Evolutionary conservation across 164 flowering plant species (phyloP).

Genomic region (Macadamia integrifolia): DNA sequence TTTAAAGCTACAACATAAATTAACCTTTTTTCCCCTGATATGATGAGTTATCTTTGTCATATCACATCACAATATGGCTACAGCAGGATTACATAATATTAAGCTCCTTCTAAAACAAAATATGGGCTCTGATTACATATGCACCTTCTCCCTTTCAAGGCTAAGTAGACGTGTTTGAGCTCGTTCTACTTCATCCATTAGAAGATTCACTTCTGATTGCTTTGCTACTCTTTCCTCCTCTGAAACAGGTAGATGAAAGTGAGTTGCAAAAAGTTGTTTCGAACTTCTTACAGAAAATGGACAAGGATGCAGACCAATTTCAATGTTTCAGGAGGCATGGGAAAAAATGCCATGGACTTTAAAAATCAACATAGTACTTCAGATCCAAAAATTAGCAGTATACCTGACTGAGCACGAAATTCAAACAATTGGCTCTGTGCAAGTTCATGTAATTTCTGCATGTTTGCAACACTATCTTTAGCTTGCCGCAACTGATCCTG

Average conservation of each 20-base stretch:
- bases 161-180: constrained; percentile 88
- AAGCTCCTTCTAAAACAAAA: neutral
- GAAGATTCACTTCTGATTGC: constrained; percentile 84
- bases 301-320: neutral
- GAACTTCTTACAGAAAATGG: constrained; percentile 3
- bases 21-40: no score
- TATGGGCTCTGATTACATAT: neutral
- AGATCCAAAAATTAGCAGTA: neutral
- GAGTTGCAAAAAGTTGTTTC: neutral
- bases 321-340: neutral
- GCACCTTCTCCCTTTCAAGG: constrained; percentile 96
- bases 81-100: neutral
- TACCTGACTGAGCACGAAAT: constrained; percentile 94
- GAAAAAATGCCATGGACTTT: neutral
- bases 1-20: no score
- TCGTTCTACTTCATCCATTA: constrained; percentile 97
- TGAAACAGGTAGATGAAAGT: constrained; percentile 26
- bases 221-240: constrained; percentile 95
- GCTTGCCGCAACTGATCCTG: constrained; percentile 95
- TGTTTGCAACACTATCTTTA: constrained; percentile 84
- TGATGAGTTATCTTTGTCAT: no score
- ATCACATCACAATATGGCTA: neutral
- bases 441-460: constrained; percentile 92
- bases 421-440: constrained; percentile 98
- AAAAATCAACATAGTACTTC: neutral